Evolutionary conservation across 2,329 filamentous ascomycete genomes (phyloP).

Genomic region (Lanzia echinophila): DNA sequence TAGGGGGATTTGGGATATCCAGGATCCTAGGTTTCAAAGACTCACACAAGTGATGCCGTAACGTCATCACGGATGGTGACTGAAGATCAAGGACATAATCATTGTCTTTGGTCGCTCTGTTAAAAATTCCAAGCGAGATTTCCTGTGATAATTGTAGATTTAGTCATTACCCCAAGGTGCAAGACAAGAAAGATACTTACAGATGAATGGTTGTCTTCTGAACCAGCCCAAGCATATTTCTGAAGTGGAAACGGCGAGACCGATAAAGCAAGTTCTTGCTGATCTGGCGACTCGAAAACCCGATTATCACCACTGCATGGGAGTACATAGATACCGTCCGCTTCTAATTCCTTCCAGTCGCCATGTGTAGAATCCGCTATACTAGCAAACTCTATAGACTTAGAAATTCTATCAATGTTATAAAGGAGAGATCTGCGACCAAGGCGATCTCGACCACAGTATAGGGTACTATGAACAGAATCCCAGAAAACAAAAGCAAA

Average conservation of each 20-base stretch:
- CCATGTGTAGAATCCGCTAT: constrained; percentile 48
- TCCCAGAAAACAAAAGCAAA: constrained; percentile 88
- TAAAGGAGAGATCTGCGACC: constrained; percentile 77
- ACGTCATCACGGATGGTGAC: constrained; percentile 44
- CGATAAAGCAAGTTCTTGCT: neutral
- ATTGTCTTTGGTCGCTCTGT: constrained; percentile 33
- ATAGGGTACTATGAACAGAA: constrained; percentile 52
- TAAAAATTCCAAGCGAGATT: constrained; percentile 26
- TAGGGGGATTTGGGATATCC: constrained; percentile 55
- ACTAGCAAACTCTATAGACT: constrained; percentile 60
- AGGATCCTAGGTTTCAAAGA: constrained; percentile 60
- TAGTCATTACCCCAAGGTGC: neutral
- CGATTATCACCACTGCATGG: constrained; percentile 13
- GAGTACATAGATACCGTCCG: constrained; percentile 65
- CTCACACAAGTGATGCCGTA: constrained; percentile 49
- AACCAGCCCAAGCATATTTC: constrained; percentile 12
- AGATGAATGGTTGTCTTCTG: neutral
- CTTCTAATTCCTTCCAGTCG: constrained; percentile 74
- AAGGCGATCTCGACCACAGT: constrained; percentile 80
- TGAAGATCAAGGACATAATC: constrained; percentile 30
- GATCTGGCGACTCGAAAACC: neutral
- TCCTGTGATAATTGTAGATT: neutral
- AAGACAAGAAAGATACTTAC: neutral
- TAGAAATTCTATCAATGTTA: constrained; percentile 35
- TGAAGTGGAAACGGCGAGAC: constrained; percentile 11